A percentile compares a stretch with the other conserved stretches of the same genome.
These are phyloP conservation scores for Candida parachauliodes DNA, from an alignment of 805 yeast species.

Conservation along the genomic window DNA sequence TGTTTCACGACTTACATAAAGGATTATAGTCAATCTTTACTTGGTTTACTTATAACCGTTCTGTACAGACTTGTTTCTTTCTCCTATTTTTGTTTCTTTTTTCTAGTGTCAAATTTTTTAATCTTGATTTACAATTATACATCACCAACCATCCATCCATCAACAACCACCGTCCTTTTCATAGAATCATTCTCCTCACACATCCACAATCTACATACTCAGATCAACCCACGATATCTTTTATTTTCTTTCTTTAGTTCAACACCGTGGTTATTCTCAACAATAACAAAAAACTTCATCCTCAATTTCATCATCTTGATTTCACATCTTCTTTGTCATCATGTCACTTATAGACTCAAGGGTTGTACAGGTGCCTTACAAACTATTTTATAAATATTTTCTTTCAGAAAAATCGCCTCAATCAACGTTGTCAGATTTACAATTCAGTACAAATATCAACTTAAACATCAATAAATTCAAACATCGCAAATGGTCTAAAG, in stretches of 20 bases:
- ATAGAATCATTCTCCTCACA: neutral
- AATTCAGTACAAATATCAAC: slow-evolving; percentile 46
- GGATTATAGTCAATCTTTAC: too few species aligned
- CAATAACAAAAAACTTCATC: too few species aligned
- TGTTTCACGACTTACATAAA: too few species aligned
- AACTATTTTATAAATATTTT: slow-evolving; percentile 48
- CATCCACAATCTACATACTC: neutral
- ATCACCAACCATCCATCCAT: neutral
- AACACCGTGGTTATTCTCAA: too few species aligned
- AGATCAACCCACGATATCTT: neutral
- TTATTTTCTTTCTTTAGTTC: neutral
- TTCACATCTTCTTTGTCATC: too few species aligned
- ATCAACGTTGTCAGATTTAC: slow-evolving; percentile 47
- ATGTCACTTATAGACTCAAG: slow-evolving; percentile 5
- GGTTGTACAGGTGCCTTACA: slow-evolving; percentile 35
- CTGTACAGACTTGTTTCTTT: too few species aligned
- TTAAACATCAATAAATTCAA: slow-evolving; percentile 39
- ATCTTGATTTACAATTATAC: neutral
- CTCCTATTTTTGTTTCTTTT: neutral
- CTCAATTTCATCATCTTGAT: too few species aligned
- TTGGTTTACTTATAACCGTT: too few species aligned
- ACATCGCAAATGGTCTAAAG: slow-evolving; percentile 37
- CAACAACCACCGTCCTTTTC: neutral
- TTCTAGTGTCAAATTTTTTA: neutral
- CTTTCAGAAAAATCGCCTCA: slow-evolving; percentile 51